Conservation (phyloP, 805 yeast genomes). For the Saturnispora ahearnii region DNA sequence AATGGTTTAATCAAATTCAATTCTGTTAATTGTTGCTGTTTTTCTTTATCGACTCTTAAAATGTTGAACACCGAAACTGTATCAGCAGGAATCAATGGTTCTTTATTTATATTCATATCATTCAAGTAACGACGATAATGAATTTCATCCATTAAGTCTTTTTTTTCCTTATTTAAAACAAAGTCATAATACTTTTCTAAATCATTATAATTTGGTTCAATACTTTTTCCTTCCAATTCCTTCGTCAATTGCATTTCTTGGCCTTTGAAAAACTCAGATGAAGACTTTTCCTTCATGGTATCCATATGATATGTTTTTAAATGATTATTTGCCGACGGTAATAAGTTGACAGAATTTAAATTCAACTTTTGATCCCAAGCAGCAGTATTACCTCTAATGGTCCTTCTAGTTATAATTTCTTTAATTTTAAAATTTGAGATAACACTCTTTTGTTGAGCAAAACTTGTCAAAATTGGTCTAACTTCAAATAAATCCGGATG, state of each 20-base stretch:
- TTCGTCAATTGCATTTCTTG: constrained; percentile 37
- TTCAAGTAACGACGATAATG: constrained; percentile 57
- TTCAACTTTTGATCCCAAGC: constrained; percentile 28
- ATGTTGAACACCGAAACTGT: constrained; percentile 29
- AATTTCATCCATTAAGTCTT: constrained; percentile 42
- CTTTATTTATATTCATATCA: constrained; percentile 49
- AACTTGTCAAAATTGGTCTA: constrained; percentile 86
- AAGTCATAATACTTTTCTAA: constrained; percentile 53
- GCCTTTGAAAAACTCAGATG: constrained; percentile 36
- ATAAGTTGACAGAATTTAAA: constrained; percentile 51
- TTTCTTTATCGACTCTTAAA: constrained; percentile 27
- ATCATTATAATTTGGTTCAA: constrained; percentile 28
- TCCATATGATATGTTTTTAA: constrained; percentile 31
- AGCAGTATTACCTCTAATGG: constrained; percentile 12
- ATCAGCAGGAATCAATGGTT: constrained; percentile 63
- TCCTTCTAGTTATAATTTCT: constrained; percentile 32
- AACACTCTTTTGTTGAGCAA: constrained; percentile 63
- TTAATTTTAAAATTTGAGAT: constrained; percentile 36
- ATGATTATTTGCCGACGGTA: constrained; percentile 27
- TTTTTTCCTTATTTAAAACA: constrained; percentile 43
- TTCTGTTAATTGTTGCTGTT: constrained; percentile 26
- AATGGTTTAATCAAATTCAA: constrained; percentile 35
- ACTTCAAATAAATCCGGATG: constrained; percentile 91
- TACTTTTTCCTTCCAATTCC: constrained; percentile 24
- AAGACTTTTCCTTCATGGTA: constrained; percentile 36